A percentile compares a stretch with the other conserved stretches of the same genome.
Conservation (phyloP, 208 protist species). For the Tritrichomonas musculus region DNA sequence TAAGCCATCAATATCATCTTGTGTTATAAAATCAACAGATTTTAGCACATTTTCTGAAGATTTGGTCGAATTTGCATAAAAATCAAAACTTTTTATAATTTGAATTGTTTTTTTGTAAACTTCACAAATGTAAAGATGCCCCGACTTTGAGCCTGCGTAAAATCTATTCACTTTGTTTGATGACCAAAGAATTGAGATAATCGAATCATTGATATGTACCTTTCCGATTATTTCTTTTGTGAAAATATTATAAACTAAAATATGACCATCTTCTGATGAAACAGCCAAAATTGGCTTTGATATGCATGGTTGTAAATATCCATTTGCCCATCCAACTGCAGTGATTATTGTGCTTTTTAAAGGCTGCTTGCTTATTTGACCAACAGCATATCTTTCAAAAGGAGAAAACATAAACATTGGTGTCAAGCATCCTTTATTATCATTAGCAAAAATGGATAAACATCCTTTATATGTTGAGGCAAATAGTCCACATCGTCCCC, state of each 20-base stretch:
- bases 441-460: neutral
- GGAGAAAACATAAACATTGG: neutral
- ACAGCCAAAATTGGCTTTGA: neutral
- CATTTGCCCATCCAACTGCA: neutral
- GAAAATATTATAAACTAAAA: neutral
- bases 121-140: neutral
- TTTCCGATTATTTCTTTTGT: neutral
- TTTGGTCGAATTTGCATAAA: neutral
- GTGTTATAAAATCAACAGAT: neutral
- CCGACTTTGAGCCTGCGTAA: neutral
- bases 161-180: neutral
- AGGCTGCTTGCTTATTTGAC: no score
- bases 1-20: neutral
- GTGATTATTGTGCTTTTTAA: neutral
- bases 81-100: no score
- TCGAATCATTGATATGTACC: neutral
- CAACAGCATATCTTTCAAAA: no score
- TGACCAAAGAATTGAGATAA: neutral
- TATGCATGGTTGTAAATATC: neutral
- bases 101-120: no score
- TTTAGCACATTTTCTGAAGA: no score
- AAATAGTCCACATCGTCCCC: neutral
- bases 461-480: neutral
- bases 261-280: neutral
- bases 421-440: neutral